Conservation (phyloP, 306 rosid genomes). For the Leucaena leucocephala region DNA sequence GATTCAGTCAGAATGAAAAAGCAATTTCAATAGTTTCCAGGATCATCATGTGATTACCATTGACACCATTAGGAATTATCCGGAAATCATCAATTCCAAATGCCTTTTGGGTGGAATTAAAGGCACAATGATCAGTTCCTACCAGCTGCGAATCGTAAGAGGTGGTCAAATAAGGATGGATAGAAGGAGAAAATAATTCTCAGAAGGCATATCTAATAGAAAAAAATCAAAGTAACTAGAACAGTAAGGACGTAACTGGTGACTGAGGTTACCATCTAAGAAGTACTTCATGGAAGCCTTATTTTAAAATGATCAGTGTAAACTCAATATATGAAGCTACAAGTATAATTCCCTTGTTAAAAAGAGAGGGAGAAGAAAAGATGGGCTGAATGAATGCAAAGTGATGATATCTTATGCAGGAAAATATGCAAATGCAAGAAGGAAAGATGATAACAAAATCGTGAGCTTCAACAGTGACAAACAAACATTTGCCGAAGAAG, state of each 20-base stretch:
- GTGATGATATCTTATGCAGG: not conserved
- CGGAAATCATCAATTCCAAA: constrained; percentile 87
- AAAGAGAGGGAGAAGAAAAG: not conserved
- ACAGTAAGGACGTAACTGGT: constrained; percentile 12
- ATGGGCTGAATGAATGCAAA: not conserved
- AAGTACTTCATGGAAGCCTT: constrained; percentile 23
- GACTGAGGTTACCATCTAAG: constrained; percentile 28
- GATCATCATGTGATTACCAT: constrained; percentile 62
- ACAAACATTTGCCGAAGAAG: not conserved
- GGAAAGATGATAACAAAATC: not conserved
- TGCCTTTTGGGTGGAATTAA: constrained; percentile 87
- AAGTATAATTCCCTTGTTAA: not conserved
- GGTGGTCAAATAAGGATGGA: constrained; percentile 28
- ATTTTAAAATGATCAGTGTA: constrained; percentile 5
- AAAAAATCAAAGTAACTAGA: constrained; percentile 1
- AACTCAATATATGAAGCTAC: not conserved
- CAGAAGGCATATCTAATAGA: not conserved
- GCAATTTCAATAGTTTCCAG: not conserved
- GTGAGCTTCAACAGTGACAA: not conserved
- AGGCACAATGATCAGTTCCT: constrained; percentile 88
- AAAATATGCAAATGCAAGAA: not conserved
- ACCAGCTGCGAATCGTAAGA: constrained; percentile 73
- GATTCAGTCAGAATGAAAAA: too few relatives aligned
- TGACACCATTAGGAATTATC: constrained; percentile 92
- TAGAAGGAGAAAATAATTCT: constrained; percentile 16